Conservation (phyloP, 768 basidiomycete species). For the Termitomyces eurrhizus region DNA sequence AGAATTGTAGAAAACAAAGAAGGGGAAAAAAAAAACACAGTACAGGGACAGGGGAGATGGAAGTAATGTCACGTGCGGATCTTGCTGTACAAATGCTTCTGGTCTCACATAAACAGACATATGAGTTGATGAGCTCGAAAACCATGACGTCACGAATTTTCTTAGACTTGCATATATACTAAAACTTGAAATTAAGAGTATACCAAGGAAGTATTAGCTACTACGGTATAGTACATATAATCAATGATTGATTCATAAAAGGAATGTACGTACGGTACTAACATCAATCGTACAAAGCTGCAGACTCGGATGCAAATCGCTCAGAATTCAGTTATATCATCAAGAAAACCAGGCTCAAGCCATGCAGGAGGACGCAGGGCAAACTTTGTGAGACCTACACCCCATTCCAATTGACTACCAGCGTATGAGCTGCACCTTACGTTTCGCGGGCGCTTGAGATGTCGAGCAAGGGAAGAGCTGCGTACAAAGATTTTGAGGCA, state of each 20-base stretch:
- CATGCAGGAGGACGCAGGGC: constrained; percentile 15
- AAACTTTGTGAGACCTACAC: constrained; percentile 15
- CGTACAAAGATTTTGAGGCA: constrained; percentile 18
- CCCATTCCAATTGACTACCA: constrained; percentile 14
- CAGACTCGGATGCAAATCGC: neutral
- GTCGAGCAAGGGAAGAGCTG: constrained; percentile 19
- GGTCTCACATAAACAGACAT: neutral
- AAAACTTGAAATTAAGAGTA: neutral
- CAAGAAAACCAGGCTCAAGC: constrained; percentile 16
- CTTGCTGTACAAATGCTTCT: too few species aligned
- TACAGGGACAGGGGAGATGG: too few species aligned
- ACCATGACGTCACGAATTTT: too few species aligned
- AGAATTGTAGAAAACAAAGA: neutral
- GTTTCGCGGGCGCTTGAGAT: constrained; percentile 16
- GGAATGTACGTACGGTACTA: neutral
- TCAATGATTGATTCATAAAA: neutral
- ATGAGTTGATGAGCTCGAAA: neutral
- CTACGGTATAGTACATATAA: neutral
- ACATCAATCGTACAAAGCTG: neutral
- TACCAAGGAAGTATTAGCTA: neutral
- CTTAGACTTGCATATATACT: too few species aligned
- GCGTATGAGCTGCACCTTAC: constrained; percentile 11
- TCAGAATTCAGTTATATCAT: constrained; percentile 10
- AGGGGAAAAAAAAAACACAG: neutral
- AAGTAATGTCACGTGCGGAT: neutral